phyloP scores from a whole-genome alignment of 257 asterid genomes.

The Fraxinus cuspidata region DNA sequence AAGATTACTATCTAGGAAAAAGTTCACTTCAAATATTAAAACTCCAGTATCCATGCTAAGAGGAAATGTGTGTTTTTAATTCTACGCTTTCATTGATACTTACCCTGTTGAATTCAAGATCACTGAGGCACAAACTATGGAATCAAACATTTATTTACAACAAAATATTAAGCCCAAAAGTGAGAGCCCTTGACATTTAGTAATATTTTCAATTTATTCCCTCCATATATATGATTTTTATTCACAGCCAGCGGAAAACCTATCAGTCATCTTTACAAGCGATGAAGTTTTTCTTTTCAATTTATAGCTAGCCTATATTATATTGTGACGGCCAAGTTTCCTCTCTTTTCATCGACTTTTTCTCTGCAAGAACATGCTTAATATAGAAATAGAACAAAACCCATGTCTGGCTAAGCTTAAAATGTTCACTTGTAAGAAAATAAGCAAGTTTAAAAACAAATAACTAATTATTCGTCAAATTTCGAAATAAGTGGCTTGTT shows the following conservation, averaged over 20 bases:
- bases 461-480: neutral
- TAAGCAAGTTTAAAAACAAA: neutral
- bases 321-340: conserved; percentile 11
- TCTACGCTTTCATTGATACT: conserved; percentile 4
- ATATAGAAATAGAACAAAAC: conserved; percentile 6
- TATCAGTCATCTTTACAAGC: neutral
- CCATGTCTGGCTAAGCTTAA: neutral
- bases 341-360: neutral
- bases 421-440: neutral
- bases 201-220: neutral
- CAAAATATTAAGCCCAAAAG: conserved; percentile 17
- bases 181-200: conserved; percentile 5
- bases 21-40: neutral
- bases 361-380: conserved; percentile 22
- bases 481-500: neutral
- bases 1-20: too few relatives aligned
- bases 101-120: neutral
- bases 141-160: conserved; percentile 2
- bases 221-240: neutral
- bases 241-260: conserved; percentile 19
- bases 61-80: neutral
- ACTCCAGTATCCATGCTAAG: neutral
- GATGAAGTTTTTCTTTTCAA: neutral
- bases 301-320: neutral
- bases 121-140: neutral